phyloP scores from a whole-genome alignment of 345 rosid species.

The Salix exigua region DNA sequence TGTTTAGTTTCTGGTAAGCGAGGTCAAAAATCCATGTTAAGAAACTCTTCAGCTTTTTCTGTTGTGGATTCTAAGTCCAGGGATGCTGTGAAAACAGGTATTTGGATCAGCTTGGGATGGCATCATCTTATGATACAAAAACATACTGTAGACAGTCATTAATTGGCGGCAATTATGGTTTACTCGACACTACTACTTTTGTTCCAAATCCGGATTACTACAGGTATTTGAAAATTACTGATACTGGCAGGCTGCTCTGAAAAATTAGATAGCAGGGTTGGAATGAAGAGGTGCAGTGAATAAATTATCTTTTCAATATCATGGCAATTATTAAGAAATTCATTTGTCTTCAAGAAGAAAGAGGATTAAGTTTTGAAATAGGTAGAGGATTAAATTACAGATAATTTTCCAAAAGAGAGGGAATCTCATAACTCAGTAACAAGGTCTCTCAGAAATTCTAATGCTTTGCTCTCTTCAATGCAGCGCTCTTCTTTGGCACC shows the following conservation, averaged over 20 bases:
- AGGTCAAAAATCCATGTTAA: neutral
- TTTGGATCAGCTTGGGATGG: constrained; percentile 86
- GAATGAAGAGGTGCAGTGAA: neutral
- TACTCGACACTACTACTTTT: constrained; percentile 69
- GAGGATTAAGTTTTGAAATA: neutral
- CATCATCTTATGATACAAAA: constrained; percentile 62
- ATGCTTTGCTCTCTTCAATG: constrained; percentile 20
- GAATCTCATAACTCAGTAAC: neutral
- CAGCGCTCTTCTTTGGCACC: constrained; percentile 94
- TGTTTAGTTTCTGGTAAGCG: constrained; percentile 83
- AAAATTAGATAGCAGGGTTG: neutral
- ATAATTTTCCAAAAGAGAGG: neutral
- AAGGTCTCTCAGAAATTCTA: neutral
- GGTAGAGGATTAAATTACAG: neutral
- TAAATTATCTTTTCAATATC: neutral
- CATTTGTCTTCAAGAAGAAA: neutral
- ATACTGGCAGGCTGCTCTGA: neutral
- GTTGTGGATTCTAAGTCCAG: constrained; percentile 1
- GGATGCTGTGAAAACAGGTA: constrained; percentile 52
- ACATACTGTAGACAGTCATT: constrained; percentile 90
- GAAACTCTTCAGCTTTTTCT: neutral
- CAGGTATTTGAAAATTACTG: constrained; percentile 20
- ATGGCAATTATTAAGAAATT: neutral
- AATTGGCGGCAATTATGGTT: constrained; percentile 86
- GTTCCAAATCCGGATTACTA: constrained; percentile 92